Evolutionary conservation across 192 early-diverging fungal genomes (phyloP).

Genomic region (Entrophospora sp.): DNA sequence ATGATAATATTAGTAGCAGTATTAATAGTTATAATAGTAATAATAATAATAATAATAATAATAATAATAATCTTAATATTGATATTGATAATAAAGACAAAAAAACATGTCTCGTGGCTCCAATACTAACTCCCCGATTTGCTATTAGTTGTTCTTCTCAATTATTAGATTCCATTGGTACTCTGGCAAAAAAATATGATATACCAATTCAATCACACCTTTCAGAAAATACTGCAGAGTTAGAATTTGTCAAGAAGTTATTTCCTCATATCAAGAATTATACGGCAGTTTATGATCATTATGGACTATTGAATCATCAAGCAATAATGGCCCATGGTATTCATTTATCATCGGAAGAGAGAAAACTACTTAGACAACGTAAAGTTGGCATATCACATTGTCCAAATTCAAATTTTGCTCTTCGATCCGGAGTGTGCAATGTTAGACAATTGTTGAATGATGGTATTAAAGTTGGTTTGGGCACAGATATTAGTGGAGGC

Average conservation of each 20-base stretch:
- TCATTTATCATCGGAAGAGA: slow-evolving; percentile 70
- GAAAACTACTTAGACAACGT: slow-evolving; percentile 49
- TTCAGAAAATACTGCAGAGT: slow-evolving; percentile 76
- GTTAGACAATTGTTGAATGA: slow-evolving; percentile 64
- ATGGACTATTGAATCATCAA: slow-evolving; percentile 59
- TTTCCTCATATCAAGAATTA: slow-evolving; percentile 68
- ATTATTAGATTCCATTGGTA: slow-evolving; percentile 60
- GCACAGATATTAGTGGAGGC: slow-evolving; percentile 90
- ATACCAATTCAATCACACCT: slow-evolving; percentile 91
- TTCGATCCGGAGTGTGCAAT: slow-evolving; percentile 72
- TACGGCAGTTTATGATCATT: slow-evolving; percentile 66
- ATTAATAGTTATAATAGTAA: slow-evolving; percentile 16
- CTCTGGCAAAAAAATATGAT: slow-evolving; percentile 58
- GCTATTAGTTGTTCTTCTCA: slow-evolving; percentile 70
- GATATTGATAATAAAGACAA: slow-evolving; percentile 19
- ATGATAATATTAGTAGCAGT: no score
- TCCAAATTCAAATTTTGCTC: slow-evolving; percentile 82
- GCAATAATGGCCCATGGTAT: slow-evolving; percentile 93
- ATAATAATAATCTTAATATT: no score
- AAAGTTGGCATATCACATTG: slow-evolving; percentile 83
- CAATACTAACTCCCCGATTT: slow-evolving; percentile 91
- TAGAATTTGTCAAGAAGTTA: slow-evolving; percentile 61
- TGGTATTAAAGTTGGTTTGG: slow-evolving; percentile 81
- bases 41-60: slow-evolving; percentile 13
- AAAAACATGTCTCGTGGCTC: slow-evolving; percentile 41